phyloP scores from a whole-genome alignment of 306 rosid genomes.

The Boehmeria nivea region DNA sequence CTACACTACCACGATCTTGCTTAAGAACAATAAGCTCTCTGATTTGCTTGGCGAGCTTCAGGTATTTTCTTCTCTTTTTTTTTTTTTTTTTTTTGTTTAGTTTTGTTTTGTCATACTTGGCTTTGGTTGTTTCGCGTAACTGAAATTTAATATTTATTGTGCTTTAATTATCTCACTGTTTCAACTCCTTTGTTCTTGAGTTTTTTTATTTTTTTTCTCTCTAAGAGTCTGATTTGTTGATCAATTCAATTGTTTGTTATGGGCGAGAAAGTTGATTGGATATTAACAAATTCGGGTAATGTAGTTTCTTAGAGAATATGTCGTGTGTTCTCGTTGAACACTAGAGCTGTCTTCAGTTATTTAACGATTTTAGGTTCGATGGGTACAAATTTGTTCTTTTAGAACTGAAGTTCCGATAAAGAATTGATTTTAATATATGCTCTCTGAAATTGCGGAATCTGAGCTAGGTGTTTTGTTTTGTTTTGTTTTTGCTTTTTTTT shows the following conservation, averaged over 20 bases:
- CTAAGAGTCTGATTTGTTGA: not conserved
- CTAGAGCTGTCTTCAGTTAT: no score
- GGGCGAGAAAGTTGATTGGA: not conserved
- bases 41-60: slow-evolving; percentile 74
- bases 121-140: no score
- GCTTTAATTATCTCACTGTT: not conserved
- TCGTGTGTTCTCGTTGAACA: not conserved
- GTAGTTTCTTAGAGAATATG: not conserved
- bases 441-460: not conserved
- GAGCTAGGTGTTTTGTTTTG: not conserved
- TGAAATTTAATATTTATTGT: slow-evolving; percentile 13
- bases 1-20: slow-evolving; percentile 62
- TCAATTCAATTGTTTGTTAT: not conserved
- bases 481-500: no score
- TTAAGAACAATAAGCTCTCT: slow-evolving; percentile 66
- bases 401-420: no score
- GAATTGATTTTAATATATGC: not conserved
- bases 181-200: not conserved
- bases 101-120: no score
- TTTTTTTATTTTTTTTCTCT: no score
- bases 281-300: no score
- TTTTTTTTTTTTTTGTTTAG: not conserved
- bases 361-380: no score
- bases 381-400: no score
- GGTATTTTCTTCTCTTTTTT: slow-evolving; percentile 27